phyloP scores from a whole-genome alignment of 2,329 filamentous ascomycete species.

The Achaetomium macrosporum region DNA sequence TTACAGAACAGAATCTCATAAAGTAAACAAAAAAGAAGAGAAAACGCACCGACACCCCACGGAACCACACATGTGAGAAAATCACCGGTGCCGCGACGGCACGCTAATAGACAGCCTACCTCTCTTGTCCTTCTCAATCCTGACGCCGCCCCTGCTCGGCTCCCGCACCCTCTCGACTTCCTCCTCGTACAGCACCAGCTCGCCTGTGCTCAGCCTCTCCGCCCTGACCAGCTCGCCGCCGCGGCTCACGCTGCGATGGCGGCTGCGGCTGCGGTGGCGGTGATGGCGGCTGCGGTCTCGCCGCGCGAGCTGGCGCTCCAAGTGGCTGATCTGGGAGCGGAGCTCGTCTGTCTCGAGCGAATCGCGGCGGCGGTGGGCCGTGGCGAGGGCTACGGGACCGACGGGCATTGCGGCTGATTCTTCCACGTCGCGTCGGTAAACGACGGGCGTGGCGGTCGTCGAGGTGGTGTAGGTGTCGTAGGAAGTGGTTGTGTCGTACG shows the following conservation, averaged over 20 bases:
- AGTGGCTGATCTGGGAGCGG: slow-evolving; percentile 62
- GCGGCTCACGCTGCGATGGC: slow-evolving; percentile 27
- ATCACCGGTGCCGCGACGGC: slow-evolving; percentile 56
- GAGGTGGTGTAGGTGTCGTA: slow-evolving; percentile 27
- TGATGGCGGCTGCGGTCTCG: slow-evolving; percentile 18
- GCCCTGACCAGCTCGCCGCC: slow-evolving; percentile 50
- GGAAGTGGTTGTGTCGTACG: slow-evolving; percentile 24
- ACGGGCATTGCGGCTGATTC: slow-evolving; percentile 34
- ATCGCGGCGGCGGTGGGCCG: neutral
- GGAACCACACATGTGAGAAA: slow-evolving; percentile 33
- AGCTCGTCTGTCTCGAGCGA: slow-evolving; percentile 51
- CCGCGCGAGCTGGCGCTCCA: slow-evolving; percentile 57
- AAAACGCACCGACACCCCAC: slow-evolving; percentile 32
- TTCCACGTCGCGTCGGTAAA: slow-evolving; percentile 36
- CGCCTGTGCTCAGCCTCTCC: slow-evolving; percentile 53
- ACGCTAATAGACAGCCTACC: slow-evolving; percentile 89
- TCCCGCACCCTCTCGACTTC: slow-evolving; percentile 51
- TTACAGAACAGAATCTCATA: neutral
- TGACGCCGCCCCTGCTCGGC: slow-evolving; percentile 47
- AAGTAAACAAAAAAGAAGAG: slow-evolving; percentile 5
- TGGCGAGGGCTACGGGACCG: slow-evolving; percentile 31
- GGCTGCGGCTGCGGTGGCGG: neutral
- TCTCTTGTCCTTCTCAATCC: slow-evolving; percentile 86
- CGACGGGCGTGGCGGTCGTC: slow-evolving; percentile 31
- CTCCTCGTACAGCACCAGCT: slow-evolving; percentile 59